phyloP scores from a whole-genome alignment of 106 monocot species.

The Dioscorea dumetorum region DNA sequence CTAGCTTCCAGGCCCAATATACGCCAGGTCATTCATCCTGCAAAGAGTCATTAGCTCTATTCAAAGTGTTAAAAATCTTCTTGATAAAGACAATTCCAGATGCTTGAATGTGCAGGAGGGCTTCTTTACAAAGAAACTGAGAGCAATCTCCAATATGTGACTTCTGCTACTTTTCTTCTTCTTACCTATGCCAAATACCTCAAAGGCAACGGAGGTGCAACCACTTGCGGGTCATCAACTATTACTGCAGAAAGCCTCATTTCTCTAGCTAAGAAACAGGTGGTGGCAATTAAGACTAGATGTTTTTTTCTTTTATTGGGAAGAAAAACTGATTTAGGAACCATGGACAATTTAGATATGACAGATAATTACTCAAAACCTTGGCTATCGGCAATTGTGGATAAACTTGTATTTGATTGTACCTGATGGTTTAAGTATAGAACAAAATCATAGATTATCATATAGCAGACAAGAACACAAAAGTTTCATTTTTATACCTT shows the following conservation, averaged over 20 bases:
- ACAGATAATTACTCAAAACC: too few relatives aligned
- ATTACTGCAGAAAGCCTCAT: constrained; percentile 37
- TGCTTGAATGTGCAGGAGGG: constrained; percentile 31
- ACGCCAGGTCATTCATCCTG: constrained; percentile 38
- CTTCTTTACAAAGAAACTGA: constrained; percentile 58
- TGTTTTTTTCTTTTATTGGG: too few relatives aligned
- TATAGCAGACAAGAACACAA: too few relatives aligned
- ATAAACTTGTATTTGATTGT: too few relatives aligned
- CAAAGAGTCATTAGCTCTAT: not conserved
- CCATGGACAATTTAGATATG: too few relatives aligned
- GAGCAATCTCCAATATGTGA: constrained; percentile 86
- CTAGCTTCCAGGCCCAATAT: constrained; percentile 55
- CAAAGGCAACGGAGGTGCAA: constrained; percentile 21
- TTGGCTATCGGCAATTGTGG: too few relatives aligned
- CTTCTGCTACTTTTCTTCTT: constrained; percentile 71
- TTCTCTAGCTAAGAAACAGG: constrained; percentile 71
- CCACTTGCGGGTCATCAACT: constrained; percentile 29
- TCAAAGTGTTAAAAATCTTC: not conserved
- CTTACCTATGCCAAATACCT: constrained; percentile 88
- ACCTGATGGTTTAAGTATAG: constrained; percentile 8
- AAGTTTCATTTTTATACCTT: too few relatives aligned
- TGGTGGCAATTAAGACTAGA: constrained; percentile 1
- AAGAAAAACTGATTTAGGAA: too few relatives aligned
- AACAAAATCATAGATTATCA: too few relatives aligned
- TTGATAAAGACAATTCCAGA: not conserved